These are phyloP conservation scores for Blumeriella jaapii DNA, from an alignment of 2,329 filamentous ascomycete genomes.

Conservation along the genomic window DNA sequence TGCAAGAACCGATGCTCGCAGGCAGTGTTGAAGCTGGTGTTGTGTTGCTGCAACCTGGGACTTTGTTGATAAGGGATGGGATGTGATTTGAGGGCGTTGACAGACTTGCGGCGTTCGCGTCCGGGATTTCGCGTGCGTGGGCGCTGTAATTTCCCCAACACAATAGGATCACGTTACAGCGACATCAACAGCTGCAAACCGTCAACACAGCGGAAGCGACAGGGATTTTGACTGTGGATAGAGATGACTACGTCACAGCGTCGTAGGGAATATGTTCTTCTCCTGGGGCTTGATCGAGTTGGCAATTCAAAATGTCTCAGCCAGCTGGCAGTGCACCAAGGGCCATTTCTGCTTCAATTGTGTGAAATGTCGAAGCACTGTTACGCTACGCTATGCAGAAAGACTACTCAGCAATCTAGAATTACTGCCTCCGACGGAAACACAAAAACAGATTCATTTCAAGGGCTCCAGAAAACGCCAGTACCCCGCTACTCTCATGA, in stretches of 20 bases:
- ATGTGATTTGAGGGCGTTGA: too few relatives aligned
- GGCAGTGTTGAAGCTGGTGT: too few relatives aligned
- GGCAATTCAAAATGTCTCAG: too few relatives aligned
- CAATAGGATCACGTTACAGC: conserved; percentile 17
- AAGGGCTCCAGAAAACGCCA: conserved; percentile 13
- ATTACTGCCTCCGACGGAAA: conserved; percentile 8
- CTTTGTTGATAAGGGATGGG: conserved; percentile 23
- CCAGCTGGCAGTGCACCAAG: too few relatives aligned
- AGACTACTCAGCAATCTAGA: conserved; percentile 7
- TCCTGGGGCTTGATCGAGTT: too few relatives aligned
- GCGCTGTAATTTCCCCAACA: conserved; percentile 14
- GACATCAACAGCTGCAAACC: too few relatives aligned
- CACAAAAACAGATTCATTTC: conserved; percentile 3
- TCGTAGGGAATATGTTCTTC: too few relatives aligned
- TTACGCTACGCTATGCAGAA: conserved; percentile 18
- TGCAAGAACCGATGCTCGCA: conserved; percentile 11
- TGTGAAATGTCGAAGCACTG: too few relatives aligned
- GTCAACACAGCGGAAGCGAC: background rate
- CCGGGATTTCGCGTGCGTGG: conserved; percentile 14
- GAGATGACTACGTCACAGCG: too few relatives aligned
- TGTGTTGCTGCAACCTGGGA: too few relatives aligned
- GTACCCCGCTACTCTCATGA: conserved; percentile 14
- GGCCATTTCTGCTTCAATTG: too few relatives aligned
- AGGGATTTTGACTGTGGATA: background rate
- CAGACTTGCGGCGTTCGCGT: conserved; percentile 14